Percentiles rank a stretch among this genome's conserved stretches.
Evolutionary conservation across 305 asterid species (phyloP).

Genomic region (Rubia tinctorum): DNA sequence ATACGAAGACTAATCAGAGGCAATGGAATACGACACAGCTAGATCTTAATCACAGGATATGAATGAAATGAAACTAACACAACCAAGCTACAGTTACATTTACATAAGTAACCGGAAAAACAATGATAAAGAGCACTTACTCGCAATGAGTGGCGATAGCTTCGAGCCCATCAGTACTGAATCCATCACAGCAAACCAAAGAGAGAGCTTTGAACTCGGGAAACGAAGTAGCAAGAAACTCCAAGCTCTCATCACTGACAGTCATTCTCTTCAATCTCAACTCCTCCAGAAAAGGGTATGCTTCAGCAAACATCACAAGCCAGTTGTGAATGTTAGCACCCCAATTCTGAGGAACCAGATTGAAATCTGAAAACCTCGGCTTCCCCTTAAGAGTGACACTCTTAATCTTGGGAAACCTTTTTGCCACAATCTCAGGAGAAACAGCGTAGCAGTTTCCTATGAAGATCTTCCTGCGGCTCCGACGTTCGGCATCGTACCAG

Average conservation of each 20-base stretch:
- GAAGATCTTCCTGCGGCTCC: slow-evolving; percentile 78
- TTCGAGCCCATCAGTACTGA: slow-evolving; percentile 66
- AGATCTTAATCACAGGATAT: neutral
- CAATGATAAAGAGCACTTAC: slow-evolving; percentile 29
- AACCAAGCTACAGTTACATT: neutral
- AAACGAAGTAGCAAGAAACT: slow-evolving; percentile 67
- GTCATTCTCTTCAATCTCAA: slow-evolving; percentile 80
- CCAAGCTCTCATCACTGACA: slow-evolving; percentile 72
- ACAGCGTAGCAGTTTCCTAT: slow-evolving; percentile 91
- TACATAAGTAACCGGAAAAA: neutral
- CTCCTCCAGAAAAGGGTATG: slow-evolving; percentile 82
- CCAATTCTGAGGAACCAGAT: slow-evolving; percentile 77
- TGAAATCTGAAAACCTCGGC: slow-evolving; percentile 89
- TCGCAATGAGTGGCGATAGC: slow-evolving; percentile 71
- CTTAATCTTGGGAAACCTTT: slow-evolving; percentile 70
- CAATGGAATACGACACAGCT: neutral
- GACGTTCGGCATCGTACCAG: slow-evolving; percentile 88
- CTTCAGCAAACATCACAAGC: slow-evolving; percentile 64
- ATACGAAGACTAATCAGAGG: neutral
- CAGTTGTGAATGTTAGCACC: slow-evolving; percentile 77
- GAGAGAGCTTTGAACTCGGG: slow-evolving; percentile 64
- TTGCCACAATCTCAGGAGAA: slow-evolving; percentile 72
- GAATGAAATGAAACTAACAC: neutral
- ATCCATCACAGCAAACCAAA: slow-evolving; percentile 77
- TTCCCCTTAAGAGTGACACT: slow-evolving; percentile 76